These are phyloP conservation scores for Coemansia sp. DNA, from an alignment of 192 early-diverging fungal genomes.

Conservation along the genomic window DNA sequence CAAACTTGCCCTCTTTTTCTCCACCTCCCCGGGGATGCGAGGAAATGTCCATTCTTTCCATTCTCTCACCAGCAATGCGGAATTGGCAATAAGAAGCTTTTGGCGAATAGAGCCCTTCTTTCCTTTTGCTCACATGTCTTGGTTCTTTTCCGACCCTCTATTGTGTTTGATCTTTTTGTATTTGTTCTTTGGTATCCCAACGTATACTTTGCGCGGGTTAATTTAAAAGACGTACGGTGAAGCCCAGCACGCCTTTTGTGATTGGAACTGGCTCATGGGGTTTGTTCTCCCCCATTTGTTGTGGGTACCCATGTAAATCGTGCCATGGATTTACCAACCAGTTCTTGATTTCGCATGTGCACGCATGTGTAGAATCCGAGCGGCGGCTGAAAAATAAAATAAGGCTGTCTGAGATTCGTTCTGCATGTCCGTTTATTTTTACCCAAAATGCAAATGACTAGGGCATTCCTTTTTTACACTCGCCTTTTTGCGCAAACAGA, in stretches of 20 bases:
- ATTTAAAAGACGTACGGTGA: not conserved
- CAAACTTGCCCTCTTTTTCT: slow-evolving; percentile 7
- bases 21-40: not conserved
- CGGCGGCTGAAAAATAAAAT: too few species aligned
- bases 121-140: slow-evolving; percentile 2
- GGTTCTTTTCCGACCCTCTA: not conserved
- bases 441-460: slow-evolving; percentile 3
- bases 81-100: not conserved
- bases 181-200: too few species aligned
- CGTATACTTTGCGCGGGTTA: not conserved
- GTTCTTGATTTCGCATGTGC: not conserved
- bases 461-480: too few species aligned
- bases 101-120: not conserved
- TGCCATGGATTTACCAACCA: not conserved
- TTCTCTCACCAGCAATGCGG: slow-evolving; percentile 6
- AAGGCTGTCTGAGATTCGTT: not conserved
- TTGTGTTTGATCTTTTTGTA: not conserved
- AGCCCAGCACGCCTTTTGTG: not conserved
- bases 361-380: too few species aligned
- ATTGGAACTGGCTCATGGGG: too few species aligned
- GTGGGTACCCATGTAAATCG: not conserved
- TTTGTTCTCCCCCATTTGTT: not conserved
- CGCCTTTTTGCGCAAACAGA: too few species aligned
- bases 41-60: slow-evolving; percentile 12
- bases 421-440: slow-evolving; percentile 2